Base-by-base conservation (phyloP, 1,139 yeast genomes). In the Suhomyces choctaworum region DNA sequence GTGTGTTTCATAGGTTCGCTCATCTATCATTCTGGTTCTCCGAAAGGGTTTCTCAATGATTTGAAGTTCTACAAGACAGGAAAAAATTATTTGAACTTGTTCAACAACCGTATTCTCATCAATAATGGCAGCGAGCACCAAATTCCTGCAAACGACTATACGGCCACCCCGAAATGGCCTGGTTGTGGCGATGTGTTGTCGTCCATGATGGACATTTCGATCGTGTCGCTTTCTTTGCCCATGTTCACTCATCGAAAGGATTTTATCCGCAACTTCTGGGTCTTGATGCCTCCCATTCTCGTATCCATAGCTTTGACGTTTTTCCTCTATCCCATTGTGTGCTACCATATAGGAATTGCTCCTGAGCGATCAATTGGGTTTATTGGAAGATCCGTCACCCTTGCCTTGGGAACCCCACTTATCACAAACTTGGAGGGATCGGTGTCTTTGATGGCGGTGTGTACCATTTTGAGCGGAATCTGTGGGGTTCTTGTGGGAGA, bases 101-200 rank as follows among this genome's bases (percentile, higher is more conserved):
- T 84, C 56, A 70, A 71, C 45, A 54, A 60, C 13, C 43, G 60
- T 35, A 51, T 54, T 3, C 37, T 65, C 43, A 47, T 61, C 34
- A 52, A 66, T 25, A 60, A 56, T 29, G 67, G 69, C 3, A 50
- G 55, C 19, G 44, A 50, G 12, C 32, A 34, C 15, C 22, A 31
- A 3, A 27, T 49, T 5, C 41, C 37, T n/a, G 26, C 41, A 1
- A 43, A 29, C 5, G 59, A 64, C 37, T 54, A 47, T 14, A 66
- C 74, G 0, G 54, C 61, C 3, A 62, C 69, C 7, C 71, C 73
- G 1, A 59, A 60, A 25, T 73, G 80, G 75, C 94, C 95, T 0
- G 95, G 95, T 0, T 86, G 92, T 25, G 95, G 95, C 2, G 95
- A 85, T 51, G 66, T 85, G 9, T 67, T 85, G 25, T 60, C 81